Conservation (phyloP, 2,329 filamentous ascomycete genomes). For the Elsinoe ampelina region DNA sequence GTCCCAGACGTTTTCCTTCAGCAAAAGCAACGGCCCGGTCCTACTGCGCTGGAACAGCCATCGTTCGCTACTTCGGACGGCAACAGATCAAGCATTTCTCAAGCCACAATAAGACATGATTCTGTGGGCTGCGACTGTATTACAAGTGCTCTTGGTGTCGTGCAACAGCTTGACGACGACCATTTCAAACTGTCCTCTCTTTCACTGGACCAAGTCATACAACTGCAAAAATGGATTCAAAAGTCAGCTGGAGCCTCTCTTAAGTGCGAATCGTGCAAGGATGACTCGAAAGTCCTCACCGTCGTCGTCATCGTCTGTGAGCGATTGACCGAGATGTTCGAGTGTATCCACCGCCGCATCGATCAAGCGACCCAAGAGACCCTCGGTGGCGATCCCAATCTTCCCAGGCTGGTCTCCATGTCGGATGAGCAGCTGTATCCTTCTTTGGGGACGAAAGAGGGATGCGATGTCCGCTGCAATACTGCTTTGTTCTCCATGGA, state of each 20-base stretch:
- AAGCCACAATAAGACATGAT: neutral
- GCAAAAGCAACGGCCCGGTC: too few relatives aligned
- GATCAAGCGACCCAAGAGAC: neutral
- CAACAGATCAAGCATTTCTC: neutral
- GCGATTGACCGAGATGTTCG: neutral
- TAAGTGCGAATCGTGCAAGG: neutral
- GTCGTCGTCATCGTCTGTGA: neutral
- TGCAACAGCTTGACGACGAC: neutral
- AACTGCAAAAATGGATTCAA: neutral
- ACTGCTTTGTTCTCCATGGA: neutral
- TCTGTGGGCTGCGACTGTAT: neutral
- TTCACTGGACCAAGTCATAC: neutral
- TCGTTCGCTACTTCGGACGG: neutral
- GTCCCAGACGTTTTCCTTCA: too few relatives aligned
- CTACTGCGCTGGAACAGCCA: too few relatives aligned
- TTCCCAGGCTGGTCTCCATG: neutral
- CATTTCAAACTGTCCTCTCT: neutral
- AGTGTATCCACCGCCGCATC: neutral
- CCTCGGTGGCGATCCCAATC: too few relatives aligned
- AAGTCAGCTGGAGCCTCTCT: neutral
- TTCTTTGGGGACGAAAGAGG: neutral
- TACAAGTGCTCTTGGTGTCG: neutral
- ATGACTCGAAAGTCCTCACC: neutral
- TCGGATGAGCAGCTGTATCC: neutral
- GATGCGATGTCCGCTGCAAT: neutral